Evolutionary conservation across 2,329 filamentous ascomycete genomes (phyloP).

Genomic region (Colletotrichum australisinense): DNA sequence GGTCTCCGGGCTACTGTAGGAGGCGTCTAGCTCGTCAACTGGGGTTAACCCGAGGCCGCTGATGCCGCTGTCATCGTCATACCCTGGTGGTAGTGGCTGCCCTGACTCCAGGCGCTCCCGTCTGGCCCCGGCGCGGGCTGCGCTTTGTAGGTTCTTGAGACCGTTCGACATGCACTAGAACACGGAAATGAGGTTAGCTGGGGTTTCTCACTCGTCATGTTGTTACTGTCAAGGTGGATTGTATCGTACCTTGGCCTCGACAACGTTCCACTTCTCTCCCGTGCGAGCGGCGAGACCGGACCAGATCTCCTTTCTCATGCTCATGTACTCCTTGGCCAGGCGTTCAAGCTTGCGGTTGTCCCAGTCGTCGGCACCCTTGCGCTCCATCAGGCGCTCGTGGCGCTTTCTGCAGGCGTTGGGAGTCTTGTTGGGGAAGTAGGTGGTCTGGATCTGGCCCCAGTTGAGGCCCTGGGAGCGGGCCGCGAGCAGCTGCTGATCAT

Average conservation of each 20-base stretch:
- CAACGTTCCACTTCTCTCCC: constrained; percentile 85
- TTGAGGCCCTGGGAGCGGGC: constrained; percentile 82
- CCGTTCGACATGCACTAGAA: constrained; percentile 85
- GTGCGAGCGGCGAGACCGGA: constrained; percentile 75
- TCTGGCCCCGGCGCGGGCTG: constrained; percentile 72
- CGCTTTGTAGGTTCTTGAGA: constrained; percentile 81
- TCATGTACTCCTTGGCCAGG: constrained; percentile 83
- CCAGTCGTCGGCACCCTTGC: constrained; percentile 80
- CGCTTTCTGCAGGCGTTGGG: constrained; percentile 90
- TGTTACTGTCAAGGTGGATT: neutral
- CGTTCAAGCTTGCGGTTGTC: constrained; percentile 79
- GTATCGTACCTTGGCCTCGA: constrained; percentile 68
- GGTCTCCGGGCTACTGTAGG: constrained; percentile 67
- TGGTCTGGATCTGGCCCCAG: constrained; percentile 83
- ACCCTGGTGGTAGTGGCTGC: constrained; percentile 55
- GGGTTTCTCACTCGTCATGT: neutral
- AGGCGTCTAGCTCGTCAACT: constrained; percentile 69
- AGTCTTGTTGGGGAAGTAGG: constrained; percentile 81
- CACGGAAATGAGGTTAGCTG: constrained; percentile 32
- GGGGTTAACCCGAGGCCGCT: constrained; percentile 69
- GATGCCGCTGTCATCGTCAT: constrained; percentile 79
- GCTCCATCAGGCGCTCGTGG: constrained; percentile 86
- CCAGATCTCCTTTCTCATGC: constrained; percentile 86
- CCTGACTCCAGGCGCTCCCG: constrained; percentile 70
- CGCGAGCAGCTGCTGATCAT: constrained; percentile 78